Base-by-base conservation (phyloP, 768 basidiomycete genomes). In the Trametes coccinea region DNA sequence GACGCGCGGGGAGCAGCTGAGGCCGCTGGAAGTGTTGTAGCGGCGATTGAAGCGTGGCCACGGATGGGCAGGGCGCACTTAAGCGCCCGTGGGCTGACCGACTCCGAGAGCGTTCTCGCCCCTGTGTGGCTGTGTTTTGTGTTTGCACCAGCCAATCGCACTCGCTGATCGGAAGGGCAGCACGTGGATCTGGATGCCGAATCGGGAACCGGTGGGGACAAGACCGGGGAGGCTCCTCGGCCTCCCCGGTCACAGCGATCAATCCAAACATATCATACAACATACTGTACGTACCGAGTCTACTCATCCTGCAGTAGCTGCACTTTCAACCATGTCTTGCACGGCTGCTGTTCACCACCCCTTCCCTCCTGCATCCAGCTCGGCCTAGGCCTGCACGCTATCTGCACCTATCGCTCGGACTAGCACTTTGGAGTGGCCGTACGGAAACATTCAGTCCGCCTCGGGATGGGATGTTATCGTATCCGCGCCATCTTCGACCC, bases 91-190 rank as follows among this genome's bases (percentile, higher is more conserved):
- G 49, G 7, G 1, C 30, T 8, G 11, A 51, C 22, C 51, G 4
- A 22, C n/a, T 30, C 50, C 50, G 54, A 56, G 56, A 53, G 39
- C 61, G 61, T 58, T 62, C 61, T 62, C 61, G 61, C 61, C 62
- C 62, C 56, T 59, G 9, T 13, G 62, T 63, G 62, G 62, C 62
- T 54, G 62, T 63, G 57, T 29, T 30, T 33, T 9, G 17, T n/a
- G 7, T 37, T 4, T 37, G 37, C 30, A 4, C 14, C 45, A 37
- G 55, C 50, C 55, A 53, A 57, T 56, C 55, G 17, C 31, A 22
- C 16, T 17, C 1, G 9, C 46, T 17, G 30, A 8, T 13, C 33
- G 53, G 37, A 53, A n/a, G 22, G n/a, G 51, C 40, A 5, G 27
- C 43, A 53, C 49, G 49, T 52, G 49, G 40, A 6, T 11, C 33